These are phyloP conservation scores for Penicillium psychrofluorescens DNA, from an alignment of 495 filamentous ascomycete genomes.

Conservation along the genomic window DNA sequence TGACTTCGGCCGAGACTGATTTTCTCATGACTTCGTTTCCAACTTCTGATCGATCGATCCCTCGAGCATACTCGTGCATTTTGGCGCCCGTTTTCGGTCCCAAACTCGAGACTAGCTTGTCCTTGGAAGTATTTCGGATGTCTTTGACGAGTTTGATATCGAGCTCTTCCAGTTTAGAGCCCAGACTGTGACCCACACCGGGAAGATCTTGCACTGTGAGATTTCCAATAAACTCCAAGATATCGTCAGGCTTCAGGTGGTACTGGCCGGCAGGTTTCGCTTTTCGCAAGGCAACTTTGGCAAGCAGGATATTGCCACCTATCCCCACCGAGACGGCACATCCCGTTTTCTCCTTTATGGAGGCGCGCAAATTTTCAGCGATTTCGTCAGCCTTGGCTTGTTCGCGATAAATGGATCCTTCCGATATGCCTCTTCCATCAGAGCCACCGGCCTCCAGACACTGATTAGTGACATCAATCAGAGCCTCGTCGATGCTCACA, in stretches of 20 bases:
- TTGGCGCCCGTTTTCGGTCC: conserved; percentile 91
- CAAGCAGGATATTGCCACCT: conserved; percentile 81
- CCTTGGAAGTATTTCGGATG: conserved; percentile 65
- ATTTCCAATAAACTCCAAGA: conserved; percentile 66
- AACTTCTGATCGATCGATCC: conserved; percentile 80
- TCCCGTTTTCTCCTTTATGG: conserved; percentile 64
- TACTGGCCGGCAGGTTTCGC: conserved; percentile 94
- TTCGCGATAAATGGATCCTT: conserved; percentile 73
- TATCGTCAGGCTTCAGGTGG: conserved; percentile 72
- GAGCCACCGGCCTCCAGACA: conserved; percentile 62
- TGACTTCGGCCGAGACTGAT: conserved; percentile 92
- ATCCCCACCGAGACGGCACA: conserved; percentile 94
- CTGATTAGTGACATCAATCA: conserved; percentile 66
- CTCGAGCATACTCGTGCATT: conserved; percentile 83
- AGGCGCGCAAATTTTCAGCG: conserved; percentile 55
- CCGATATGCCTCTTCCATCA: conserved; percentile 57
- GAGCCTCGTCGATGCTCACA: conserved; percentile 91
- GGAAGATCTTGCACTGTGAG: conserved; percentile 75
- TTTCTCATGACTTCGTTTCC: conserved; percentile 76
- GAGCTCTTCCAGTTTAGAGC: conserved; percentile 79
- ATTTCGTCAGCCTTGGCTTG: conserved; percentile 75
- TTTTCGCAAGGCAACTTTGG: conserved; percentile 82
- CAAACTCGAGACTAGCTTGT: conserved; percentile 61
- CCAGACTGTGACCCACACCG: conserved; percentile 80
- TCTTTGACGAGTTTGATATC: conserved; percentile 77